These are phyloP conservation scores for Mortierella hygrophila DNA, from an alignment of 192 early-diverging fungal species.

Conservation along the genomic window DNA sequence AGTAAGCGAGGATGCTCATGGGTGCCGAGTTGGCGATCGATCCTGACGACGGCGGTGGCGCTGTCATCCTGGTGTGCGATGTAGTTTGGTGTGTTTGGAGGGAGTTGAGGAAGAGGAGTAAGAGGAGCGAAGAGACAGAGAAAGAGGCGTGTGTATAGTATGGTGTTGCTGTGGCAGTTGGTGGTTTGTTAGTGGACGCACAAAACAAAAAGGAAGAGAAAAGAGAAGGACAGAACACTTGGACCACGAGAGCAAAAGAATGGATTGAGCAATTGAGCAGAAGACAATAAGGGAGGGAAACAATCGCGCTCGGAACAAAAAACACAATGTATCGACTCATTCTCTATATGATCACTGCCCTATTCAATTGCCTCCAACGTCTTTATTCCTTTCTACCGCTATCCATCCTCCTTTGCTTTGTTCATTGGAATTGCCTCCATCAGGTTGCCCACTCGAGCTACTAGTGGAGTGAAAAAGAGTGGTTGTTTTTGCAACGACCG, in stretches of 20 bases:
- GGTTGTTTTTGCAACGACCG: no score
- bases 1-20: slow-evolving; percentile 87
- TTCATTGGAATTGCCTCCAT: no score
- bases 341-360: no score
- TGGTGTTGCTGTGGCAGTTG: background rate
- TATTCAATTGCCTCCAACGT: no score
- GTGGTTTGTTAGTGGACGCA: background rate
- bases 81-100: background rate
- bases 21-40: slow-evolving; percentile 36
- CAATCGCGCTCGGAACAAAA: background rate
- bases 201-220: background rate
- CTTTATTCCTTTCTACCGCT: no score
- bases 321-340: no score
- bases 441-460: no score
- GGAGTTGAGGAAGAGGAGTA: background rate
- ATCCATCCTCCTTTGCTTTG: no score
- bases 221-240: no score
- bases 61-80: background rate
- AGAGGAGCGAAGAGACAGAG: background rate
- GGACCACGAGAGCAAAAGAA: no score
- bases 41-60: slow-evolving; percentile 3
- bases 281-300: background rate
- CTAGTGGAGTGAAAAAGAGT: no score
- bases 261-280: background rate
- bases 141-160: background rate